These are phyloP conservation scores for Colletotrichum ledebouriae DNA, from an alignment of 2,329 filamentous ascomycete species.

Conservation along the genomic window DNA sequence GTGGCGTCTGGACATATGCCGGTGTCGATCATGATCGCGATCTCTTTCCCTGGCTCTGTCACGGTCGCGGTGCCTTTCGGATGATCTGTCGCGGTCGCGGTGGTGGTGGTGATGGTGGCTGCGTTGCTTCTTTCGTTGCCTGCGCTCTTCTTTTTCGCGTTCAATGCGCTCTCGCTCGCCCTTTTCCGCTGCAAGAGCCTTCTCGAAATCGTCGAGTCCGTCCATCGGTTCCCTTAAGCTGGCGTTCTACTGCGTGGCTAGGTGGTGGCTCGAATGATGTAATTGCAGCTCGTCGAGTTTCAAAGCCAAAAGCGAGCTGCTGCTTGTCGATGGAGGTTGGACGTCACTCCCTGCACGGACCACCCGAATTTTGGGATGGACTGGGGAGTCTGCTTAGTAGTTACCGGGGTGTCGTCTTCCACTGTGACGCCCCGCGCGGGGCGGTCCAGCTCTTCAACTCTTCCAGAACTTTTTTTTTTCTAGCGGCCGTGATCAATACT, in stretches of 20 bases:
- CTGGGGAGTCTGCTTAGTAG: conserved; percentile 25
- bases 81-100: conserved; percentile 52
- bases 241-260: no score
- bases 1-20: conserved; percentile 52
- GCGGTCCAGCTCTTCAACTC: conserved; percentile 40
- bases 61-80: conserved; percentile 44
- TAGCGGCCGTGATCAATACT: conserved; percentile 21
- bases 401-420: conserved; percentile 25
- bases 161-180: conserved; percentile 63
- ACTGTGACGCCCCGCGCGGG: conserved; percentile 40
- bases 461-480: conserved; percentile 43
- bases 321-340: conserved; percentile 16
- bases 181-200: conserved; percentile 77
- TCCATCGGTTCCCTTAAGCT: conserved; percentile 55
- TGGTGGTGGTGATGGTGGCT: conserved; percentile 63
- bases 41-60: conserved; percentile 44
- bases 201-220: conserved; percentile 81
- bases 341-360: conserved; percentile 39
- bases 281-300: background rate
- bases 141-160: conserved; percentile 59
- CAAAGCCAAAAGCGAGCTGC: background rate
- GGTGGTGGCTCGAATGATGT: background rate
- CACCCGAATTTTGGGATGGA: conserved; percentile 23
- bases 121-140: conserved; percentile 59
- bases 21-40: conserved; percentile 46